Evolutionary conservation across 164 flowering plant species (phyloP), one percentile per base, ranked within the genome.

Genomic region (Santalum album): DNA sequence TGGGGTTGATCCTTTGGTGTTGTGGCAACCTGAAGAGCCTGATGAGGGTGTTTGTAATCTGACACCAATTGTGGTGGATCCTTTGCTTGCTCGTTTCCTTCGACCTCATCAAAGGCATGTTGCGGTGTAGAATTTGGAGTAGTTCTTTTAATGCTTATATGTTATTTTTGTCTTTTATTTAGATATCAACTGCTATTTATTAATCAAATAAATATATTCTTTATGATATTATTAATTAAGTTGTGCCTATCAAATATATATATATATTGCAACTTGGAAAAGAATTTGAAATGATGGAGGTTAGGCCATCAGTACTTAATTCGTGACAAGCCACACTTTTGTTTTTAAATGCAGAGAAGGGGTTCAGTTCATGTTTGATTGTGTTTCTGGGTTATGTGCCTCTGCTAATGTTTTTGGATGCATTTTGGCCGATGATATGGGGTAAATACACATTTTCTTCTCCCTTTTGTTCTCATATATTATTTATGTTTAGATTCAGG

Each of bases 351-450:
- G 75, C 86, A 94, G 99, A 63, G 99, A 94, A 77, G 99, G 99
- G 23, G 99, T 94, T 55, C 96, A 84, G 67, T 94, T 94, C 72
- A 90, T 94, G 97, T 94, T 90, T 64, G 92, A 83, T 19, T 94
- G 97, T 63, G 85, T 94, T 65, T 78, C 95, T 12, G 99, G 97
- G 25, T 44, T 82, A 51, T 60, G 60, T 23, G 67, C 70, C 53
- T 29, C 80, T 39, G 62, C 71, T 26, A 72, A 72, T 58, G 78
- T 85, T 49, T 56, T 63, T 65, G 99, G 99, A 57, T 94, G 99
- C 77, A 94, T 94, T 72, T 74, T 94, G 63, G 97, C 99, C 20
- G 99, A 94, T 77, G 99, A 94, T 69, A 94, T 94, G 99, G 99
- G 99, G 99, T 94, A 79, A 73, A 40, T 23, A 26, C 29, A 25